phyloP scores from a whole-genome alignment of 1,139 yeast species.

The Pneumocystis oryctolagi region DNA sequence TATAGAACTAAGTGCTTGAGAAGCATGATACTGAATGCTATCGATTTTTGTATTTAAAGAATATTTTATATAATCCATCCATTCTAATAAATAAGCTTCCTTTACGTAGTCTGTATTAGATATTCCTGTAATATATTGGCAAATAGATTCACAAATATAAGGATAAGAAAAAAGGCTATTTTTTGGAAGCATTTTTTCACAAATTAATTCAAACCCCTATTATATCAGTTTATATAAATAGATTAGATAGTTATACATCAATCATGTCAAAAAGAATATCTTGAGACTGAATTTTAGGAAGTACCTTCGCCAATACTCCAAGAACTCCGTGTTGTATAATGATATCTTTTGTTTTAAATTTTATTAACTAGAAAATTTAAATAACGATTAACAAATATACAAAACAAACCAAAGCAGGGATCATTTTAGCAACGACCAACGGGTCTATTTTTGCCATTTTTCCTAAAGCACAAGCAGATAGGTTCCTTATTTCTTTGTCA shows the following conservation, averaged over 20 bases:
- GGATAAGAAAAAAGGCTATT: not conserved
- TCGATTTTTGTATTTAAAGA: not conserved
- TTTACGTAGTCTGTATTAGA: not conserved
- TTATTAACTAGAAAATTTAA: not conserved
- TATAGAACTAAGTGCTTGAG: not conserved
- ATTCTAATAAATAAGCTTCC: not conserved
- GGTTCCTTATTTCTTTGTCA: conserved; percentile 29
- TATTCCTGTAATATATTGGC: not conserved
- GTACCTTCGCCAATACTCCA: not conserved
- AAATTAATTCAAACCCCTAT: not conserved
- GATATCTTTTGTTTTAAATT: not conserved
- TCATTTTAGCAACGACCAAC: not conserved
- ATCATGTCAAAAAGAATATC: not conserved
- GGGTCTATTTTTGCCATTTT: not conserved
- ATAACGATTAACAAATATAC: not conserved
- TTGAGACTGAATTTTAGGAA: not conserved
- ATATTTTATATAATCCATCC: not conserved
- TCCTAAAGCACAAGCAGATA: conserved; percentile 22
- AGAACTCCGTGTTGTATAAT: not conserved
- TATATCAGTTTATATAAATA: not conserved
- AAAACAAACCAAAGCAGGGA: not conserved
- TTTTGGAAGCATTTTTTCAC: not conserved
- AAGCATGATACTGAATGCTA: not conserved
- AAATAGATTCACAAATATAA: not conserved
- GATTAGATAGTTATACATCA: not conserved